Evolutionary conservation across 1,284 basidiomycete species (phyloP), one percentile per base, ranked within the genome.

Genomic region (Naganishia sp.): DNA sequence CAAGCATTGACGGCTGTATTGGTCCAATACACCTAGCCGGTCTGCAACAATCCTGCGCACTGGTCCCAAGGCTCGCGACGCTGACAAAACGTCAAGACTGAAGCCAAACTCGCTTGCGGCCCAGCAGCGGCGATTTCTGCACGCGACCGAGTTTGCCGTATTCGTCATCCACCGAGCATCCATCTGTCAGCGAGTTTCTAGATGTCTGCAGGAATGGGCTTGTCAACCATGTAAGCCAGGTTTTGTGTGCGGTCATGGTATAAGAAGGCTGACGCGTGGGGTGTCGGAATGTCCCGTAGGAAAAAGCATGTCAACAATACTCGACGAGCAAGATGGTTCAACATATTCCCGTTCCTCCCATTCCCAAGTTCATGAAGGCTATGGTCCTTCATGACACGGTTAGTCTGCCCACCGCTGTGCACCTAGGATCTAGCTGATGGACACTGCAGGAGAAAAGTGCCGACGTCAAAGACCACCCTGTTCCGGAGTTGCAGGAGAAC

Each of bases 401-500:
- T 32, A 68, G 69, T 52, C 17, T 28, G 28, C 10, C 6, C 11
- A 6, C 31, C 18, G 1, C 13, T 31, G 2, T 47, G 35, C 7
- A 21, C 25, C 25, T 3, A 2, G 21, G 39, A 13, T 39, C 51
- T 23, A 49, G 21, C 39, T 35, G 51, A 31, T 39, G 32, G 18
- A 7, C n/a, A 15, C 23, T 17, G 17, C 17, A 67, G 68, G 68
- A 68, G 41, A 60, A 66, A 43, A 69, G 25, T 10, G 65, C 65
- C 23, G 62, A 61, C 11, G 67, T 79, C 62, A 55, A 73, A 51
- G 72, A 75, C 28, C 64, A 75, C 28, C 67, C 73, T 17, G 69
- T 76, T 1, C 77, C 77, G n/a, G 58, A 68, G 43, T 70, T 75
- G 9, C 70, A 71, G 47, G 68, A 71, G 41, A 75, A 75, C 68